phyloP scores from a whole-genome alignment of 805 yeast species.

The Wickerhamiella azymoides region DNA sequence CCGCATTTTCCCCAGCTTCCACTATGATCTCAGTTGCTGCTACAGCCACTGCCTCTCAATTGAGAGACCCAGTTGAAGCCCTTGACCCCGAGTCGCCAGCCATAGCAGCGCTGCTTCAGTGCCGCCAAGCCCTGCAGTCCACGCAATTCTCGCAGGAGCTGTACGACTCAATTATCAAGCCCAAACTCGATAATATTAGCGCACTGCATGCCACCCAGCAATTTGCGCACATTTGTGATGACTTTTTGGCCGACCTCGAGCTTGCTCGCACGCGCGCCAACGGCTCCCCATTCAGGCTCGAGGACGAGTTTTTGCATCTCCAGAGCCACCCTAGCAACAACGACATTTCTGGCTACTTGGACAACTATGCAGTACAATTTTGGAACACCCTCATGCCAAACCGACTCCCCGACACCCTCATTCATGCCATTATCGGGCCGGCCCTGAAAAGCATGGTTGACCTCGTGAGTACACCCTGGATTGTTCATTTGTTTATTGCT shows the following conservation, averaged over 20 bases:
- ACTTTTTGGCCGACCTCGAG: constrained; percentile 1
- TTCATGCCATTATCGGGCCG: constrained; percentile 4
- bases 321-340: constrained; percentile 3
- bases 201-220: constrained; percentile 1
- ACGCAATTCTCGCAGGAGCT: background rate
- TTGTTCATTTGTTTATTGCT: background rate
- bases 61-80: too few relatives aligned
- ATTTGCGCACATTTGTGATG: constrained; percentile 1
- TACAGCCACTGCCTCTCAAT: too few relatives aligned
- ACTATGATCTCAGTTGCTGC: too few relatives aligned
- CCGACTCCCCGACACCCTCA: constrained; percentile 3
- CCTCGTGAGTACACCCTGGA: constrained; percentile 5
- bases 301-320: constrained; percentile 1
- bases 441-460: background rate
- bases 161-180: background rate
- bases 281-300: background rate
- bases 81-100: background rate
- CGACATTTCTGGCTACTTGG: background rate
- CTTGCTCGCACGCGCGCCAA: background rate
- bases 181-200: background rate
- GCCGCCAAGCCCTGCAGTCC: background rate
- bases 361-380: constrained; percentile 1
- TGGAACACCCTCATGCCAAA: constrained; percentile 6
- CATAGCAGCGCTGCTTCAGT: background rate
- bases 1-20: too few relatives aligned